phyloP scores from a whole-genome alignment of 2,329 filamentous ascomycete genomes.

The Harringtonia lauricola region DNA sequence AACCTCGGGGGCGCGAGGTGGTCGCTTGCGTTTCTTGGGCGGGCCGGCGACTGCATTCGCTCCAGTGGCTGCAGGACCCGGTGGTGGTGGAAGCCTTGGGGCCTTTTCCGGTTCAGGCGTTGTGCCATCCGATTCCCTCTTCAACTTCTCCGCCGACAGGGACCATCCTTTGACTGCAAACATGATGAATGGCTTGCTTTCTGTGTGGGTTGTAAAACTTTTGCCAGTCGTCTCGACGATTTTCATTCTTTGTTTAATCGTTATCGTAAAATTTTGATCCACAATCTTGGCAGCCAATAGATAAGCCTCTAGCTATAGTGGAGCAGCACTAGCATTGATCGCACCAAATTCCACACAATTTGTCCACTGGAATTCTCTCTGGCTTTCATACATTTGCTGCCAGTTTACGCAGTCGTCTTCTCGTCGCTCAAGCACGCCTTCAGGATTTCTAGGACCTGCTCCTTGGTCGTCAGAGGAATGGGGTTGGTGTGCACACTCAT shows the following conservation, averaged over 20 bases:
- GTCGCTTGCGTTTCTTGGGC: constrained; percentile 48
- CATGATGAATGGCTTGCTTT: constrained; percentile 43
- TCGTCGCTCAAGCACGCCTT: constrained; percentile 18
- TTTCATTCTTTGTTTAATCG: background rate
- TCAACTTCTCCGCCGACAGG: constrained; percentile 59
- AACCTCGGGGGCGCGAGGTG: constrained; percentile 28
- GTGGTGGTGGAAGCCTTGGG: background rate
- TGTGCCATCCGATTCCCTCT: constrained; percentile 45
- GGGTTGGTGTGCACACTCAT: constrained; percentile 33
- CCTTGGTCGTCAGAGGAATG: constrained; percentile 29
- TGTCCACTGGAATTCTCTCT: too few species aligned
- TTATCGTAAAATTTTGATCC: background rate
- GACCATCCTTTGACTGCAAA: constrained; percentile 94
- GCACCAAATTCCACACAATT: too few species aligned
- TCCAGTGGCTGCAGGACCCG: constrained; percentile 17
- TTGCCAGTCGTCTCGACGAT: too few species aligned
- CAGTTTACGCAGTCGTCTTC: too few species aligned
- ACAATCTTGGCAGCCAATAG: background rate
- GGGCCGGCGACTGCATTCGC: constrained; percentile 9
- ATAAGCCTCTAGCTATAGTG: too few species aligned
- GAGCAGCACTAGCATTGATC: too few species aligned
- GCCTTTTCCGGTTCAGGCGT: constrained; percentile 7
- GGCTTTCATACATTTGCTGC: too few species aligned
- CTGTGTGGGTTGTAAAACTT: too few species aligned
- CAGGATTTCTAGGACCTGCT: constrained; percentile 36